A percentile compares a stretch with the other conserved stretches of the same genome.
These are phyloP conservation scores for Heritiera littoralis DNA, from an alignment of 345 rosid species.

Conservation along the genomic window DNA sequence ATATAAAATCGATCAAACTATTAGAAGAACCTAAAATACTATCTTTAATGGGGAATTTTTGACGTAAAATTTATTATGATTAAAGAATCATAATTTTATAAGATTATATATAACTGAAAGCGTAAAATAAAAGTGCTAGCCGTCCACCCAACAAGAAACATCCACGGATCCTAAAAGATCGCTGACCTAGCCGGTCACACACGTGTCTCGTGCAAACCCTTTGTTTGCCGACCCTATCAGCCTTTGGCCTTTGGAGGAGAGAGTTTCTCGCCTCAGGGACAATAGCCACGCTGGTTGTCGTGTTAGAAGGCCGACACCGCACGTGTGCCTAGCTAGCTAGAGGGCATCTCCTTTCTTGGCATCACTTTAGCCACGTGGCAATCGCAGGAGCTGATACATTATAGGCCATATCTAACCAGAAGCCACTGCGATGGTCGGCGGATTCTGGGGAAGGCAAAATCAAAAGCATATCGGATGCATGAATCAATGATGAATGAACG, in stretches of 20 bases:
- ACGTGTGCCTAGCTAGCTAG: conserved; percentile 12
- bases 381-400: background rate
- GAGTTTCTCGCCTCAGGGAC: background rate
- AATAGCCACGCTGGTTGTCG: conserved; percentile 15
- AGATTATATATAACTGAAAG: too few relatives aligned
- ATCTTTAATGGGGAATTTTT: too few relatives aligned
- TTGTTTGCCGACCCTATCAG: too few relatives aligned
- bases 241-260: too few relatives aligned
- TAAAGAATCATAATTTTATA: too few relatives aligned
- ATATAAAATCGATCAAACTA: too few relatives aligned
- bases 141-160: conserved; percentile 5
- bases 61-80: too few relatives aligned
- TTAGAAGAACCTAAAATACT: too few relatives aligned
- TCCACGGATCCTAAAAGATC: conserved; percentile 21
- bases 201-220: background rate
- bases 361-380: background rate
- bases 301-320: conserved; percentile 18
- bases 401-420: background rate
- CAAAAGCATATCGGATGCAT: background rate
- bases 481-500: background rate
- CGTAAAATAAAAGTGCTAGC: too few relatives aligned
- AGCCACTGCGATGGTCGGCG: background rate
- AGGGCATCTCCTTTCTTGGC: background rate
- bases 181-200: background rate
- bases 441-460: background rate